These are phyloP conservation scores for Trichomonascus vanleenenianus DNA, from an alignment of 805 yeast species.

Conservation along the genomic window DNA sequence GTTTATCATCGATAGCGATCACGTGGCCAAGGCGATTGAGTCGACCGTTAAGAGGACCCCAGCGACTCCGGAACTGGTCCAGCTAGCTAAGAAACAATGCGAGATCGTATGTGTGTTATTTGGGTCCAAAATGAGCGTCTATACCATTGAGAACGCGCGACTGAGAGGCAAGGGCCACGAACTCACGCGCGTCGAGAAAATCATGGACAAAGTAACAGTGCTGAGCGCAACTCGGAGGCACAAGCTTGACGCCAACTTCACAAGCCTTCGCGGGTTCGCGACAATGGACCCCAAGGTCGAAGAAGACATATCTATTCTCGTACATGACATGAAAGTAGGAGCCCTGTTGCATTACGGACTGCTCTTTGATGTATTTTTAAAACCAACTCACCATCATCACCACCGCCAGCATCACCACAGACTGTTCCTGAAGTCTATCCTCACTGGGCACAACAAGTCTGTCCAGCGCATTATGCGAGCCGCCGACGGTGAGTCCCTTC, in stretches of 20 bases:
- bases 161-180: neutral
- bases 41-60: neutral
- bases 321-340: slow-evolving; percentile 5
- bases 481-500: slow-evolving; percentile 50
- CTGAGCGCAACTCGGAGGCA: neutral
- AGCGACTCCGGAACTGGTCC: slow-evolving; percentile 2
- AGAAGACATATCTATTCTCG: slow-evolving; percentile 2
- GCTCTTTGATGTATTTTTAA: slow-evolving; percentile 27
- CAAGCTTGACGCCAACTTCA: neutral
- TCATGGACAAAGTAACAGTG: neutral
- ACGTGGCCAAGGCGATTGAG: slow-evolving; percentile 26
- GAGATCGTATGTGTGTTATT: slow-evolving; percentile 12
- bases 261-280: neutral
- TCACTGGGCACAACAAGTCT: slow-evolving; percentile 84
- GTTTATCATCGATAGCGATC: slow-evolving; percentile 35
- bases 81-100: slow-evolving; percentile 14
- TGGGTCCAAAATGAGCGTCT: neutral
- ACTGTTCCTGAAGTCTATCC: slow-evolving; percentile 25
- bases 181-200: neutral
- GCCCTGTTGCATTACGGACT: slow-evolving; percentile 4
- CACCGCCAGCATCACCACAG: too few relatives aligned
- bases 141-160: slow-evolving; percentile 3
- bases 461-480: slow-evolving; percentile 61
- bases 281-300: neutral
- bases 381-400: neutral